Base-by-base conservation (phyloP, 106 monocot genomes). In the Vanilla planifolia region DNA sequence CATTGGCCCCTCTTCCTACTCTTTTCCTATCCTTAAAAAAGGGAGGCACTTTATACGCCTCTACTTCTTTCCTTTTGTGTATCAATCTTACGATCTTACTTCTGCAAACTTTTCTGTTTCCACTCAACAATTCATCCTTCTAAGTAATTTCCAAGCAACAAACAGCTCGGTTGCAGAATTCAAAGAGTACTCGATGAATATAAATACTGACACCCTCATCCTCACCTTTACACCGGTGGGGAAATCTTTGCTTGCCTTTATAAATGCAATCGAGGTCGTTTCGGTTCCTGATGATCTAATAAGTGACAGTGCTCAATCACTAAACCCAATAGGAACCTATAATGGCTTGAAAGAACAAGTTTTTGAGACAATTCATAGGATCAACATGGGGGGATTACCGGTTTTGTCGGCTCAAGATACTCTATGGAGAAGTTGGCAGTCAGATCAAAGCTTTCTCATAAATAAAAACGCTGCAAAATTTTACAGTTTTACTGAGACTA, bases 201-300 rank as follows among this genome's bases (percentile, higher is more conserved):
- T 82, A 9, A 47, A 75, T 6, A 36, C 43, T 0, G 62, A 68
- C 32, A 48, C 43, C 1, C 71, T 84, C n/a, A 37, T 52, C 33
- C 60, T 90, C 19, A 48, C 75, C 8, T 85, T 90, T 32, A 45
- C 51, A 5, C 85, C 90, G 3, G 45, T 43, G 2, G 47, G 20
- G 4, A 67, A 50, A 36, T 65, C 65, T n/a, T 36, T 75, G 14
- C 43, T 71, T 20, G 85, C 85, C 15, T 90, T 85, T 33, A 42
- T 90, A 3, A 89, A 76, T 57, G 89, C 85, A 2, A 73, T 89
- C 10, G 89, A 89, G 42, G 81, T 89, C 22, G 73, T 90, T 5
- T 90, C 85, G 3, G 82, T 73, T 42, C 90, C 90, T 2, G 73
- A 82, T 63, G 21, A 46, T 65, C 64, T 90, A 7, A 71, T 85